Evolutionary conservation across 495 filamentous ascomycete species (phyloP).

Genomic region (Talaromyces borbonicus): DNA sequence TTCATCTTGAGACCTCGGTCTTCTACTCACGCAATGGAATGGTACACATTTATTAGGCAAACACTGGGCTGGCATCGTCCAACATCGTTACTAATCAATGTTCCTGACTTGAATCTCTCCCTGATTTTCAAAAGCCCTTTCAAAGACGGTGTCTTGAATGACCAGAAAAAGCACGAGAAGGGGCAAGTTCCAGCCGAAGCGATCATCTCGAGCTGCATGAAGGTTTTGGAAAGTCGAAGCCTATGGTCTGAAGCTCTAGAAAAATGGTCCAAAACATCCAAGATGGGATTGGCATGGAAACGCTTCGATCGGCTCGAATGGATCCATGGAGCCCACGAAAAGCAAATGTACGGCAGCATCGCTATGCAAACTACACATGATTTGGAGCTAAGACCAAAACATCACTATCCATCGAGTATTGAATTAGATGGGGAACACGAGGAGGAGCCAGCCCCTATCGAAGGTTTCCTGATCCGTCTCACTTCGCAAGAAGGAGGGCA

Average conservation of each 20-base stretch:
- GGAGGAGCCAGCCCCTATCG: conserved; percentile 54
- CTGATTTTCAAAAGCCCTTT: conserved; percentile 58
- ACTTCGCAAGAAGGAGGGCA: conserved; percentile 55
- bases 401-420: conserved; percentile 54
- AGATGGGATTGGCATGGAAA: conserved; percentile 67
- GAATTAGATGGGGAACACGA: conserved; percentile 23
- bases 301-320: conserved; percentile 69
- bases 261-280: conserved; percentile 49
- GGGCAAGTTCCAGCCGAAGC: conserved; percentile 44
- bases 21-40: conserved; percentile 55
- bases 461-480: conserved; percentile 63
- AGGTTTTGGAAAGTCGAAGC: conserved; percentile 45
- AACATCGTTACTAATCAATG: conserved; percentile 51
- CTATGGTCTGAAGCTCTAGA: conserved; percentile 57
- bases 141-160: conserved; percentile 28
- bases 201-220: conserved; percentile 48
- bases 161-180: conserved; percentile 20
- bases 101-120: conserved; percentile 58
- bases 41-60: conserved; percentile 63
- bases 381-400: conserved; percentile 60
- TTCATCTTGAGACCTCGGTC: conserved; percentile 60
- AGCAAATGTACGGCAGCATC: conserved; percentile 65
- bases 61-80: conserved; percentile 50
- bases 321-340: conserved; percentile 59
- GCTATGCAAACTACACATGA: conserved; percentile 68